Evolutionary conservation across 2,329 filamentous ascomycete genomes (phyloP), one percentile per base, ranked within the genome.

Genomic region (Neonectria coccinea): DNA sequence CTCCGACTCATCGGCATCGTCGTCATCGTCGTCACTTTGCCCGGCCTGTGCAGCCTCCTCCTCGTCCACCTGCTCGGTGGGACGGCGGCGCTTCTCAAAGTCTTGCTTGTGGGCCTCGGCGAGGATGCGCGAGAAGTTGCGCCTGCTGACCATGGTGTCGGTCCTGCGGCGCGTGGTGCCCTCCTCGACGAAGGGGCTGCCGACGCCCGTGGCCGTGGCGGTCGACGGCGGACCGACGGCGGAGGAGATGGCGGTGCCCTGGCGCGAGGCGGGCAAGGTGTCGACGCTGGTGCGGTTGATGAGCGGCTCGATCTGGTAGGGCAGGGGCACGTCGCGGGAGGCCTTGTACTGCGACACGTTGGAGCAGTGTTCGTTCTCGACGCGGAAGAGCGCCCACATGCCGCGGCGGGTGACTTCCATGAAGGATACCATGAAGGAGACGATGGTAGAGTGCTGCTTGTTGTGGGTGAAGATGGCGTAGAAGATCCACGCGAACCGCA

Each of bases 341-440:
- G 96, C 96, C 68, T 97, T 94, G 85, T 97, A 97, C 70, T 93
- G 89, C 18, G 89, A 88, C 2, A 99, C 95, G 72, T 97, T 97
- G 59, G 91, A 90, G 79, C 94, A 97, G 80, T 99, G 96, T 74
- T 99, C 96, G 78, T 99, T 99, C 79, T 99, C 96, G 27, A 99
- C 94, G 44, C 96, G 92, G 77, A 99, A 92, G 4, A 98, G 83
- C 0, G 91, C 90, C 96, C 96, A 99, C 75, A 97, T 88, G 66
- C 93, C 94, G 76, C 96, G 85, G 33, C 96, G 89, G n/a, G 88
- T 85, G 22, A 97, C 88, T 77, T 99, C 96, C 9, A 90, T 88
- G 3, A 97, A 81, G 2, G 88, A 86, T 16, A 97, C 88, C 31
- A 92, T 70, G 78, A 98, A 98, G 1, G 92, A 94, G 5, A 94